Evolutionary conservation across 2,329 filamentous ascomycete species (phyloP).

Genomic region (Fusarium neocosmosporiellum): DNA sequence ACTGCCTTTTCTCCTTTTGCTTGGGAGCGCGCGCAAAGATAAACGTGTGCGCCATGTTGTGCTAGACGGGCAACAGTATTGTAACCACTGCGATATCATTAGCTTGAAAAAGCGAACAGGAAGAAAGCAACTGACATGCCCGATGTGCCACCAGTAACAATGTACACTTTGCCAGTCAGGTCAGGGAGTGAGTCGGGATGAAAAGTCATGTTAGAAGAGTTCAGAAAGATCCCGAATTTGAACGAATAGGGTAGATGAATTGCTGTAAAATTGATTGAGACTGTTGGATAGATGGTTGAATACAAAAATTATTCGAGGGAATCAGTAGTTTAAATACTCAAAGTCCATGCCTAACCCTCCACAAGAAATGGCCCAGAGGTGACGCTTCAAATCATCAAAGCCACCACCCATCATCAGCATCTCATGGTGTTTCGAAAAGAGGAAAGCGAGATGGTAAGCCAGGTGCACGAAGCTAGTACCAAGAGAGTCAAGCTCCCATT

Average conservation of each 20-base stretch:
- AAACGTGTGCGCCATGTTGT: slow-evolving; percentile 29
- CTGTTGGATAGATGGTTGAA: not conserved
- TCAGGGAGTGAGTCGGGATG: slow-evolving; percentile 15
- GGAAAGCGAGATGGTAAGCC: slow-evolving; percentile 1
- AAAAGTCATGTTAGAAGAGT: slow-evolving; percentile 12
- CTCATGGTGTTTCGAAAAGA: slow-evolving; percentile 4
- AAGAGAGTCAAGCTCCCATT: not conserved
- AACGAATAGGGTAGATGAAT: not conserved
- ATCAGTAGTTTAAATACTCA: not conserved
- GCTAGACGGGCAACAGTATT: slow-evolving; percentile 23
- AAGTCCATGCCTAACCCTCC: not conserved
- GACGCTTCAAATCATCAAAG: not conserved
- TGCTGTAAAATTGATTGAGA: not conserved
- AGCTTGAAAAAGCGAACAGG: not conserved
- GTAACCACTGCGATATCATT: slow-evolving; percentile 10
- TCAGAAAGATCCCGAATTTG: not conserved
- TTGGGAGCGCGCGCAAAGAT: slow-evolving; percentile 19
- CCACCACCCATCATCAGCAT: not conserved
- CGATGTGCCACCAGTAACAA: slow-evolving; percentile 23
- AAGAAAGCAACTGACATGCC: slow-evolving; percentile 5
- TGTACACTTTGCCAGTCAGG: slow-evolving; percentile 13
- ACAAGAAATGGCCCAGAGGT: not conserved
- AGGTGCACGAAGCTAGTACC: not conserved
- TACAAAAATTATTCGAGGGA: not conserved
- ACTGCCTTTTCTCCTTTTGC: slow-evolving; percentile 10